A percentile compares a stretch with the other conserved stretches of the same genome.
These are phyloP conservation scores for Talaromyces rugulosus DNA, from an alignment of 2,329 filamentous ascomycete genomes.

Conservation along the genomic window DNA sequence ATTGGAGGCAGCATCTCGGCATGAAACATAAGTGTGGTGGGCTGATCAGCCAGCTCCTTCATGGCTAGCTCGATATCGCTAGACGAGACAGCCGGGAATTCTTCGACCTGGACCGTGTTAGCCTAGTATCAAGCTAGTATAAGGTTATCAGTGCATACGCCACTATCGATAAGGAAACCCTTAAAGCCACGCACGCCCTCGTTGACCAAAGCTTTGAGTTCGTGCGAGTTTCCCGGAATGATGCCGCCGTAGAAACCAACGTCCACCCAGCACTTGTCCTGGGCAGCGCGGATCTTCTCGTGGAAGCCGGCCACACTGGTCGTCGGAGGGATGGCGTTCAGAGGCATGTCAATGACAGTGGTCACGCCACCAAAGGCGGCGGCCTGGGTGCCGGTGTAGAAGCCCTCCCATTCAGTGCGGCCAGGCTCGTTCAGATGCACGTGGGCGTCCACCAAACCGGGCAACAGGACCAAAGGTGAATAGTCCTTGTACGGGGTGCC, in stretches of 20 bases:
- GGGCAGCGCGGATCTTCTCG: constrained; percentile 79
- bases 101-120: constrained; percentile 63
- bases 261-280: constrained; percentile 93
- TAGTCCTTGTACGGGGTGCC: constrained; percentile 75
- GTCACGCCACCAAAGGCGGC: constrained; percentile 95
- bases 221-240: constrained; percentile 78
- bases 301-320: constrained; percentile 78
- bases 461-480: constrained; percentile 77
- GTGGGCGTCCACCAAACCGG: constrained; percentile 91
- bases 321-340: constrained; percentile 95
- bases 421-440: constrained; percentile 97
- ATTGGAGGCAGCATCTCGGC: constrained; percentile 97
- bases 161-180: constrained; percentile 94
- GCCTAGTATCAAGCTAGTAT: constrained; percentile 14
- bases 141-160: constrained; percentile 56
- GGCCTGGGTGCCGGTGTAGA: constrained; percentile 88
- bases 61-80: constrained; percentile 76
- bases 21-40: constrained; percentile 97
- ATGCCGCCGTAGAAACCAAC: constrained; percentile 98
- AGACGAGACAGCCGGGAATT: constrained; percentile 87
- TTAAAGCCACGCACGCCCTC: constrained; percentile 94
- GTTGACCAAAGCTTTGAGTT: constrained; percentile 75
- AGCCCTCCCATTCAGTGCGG: constrained; percentile 96
- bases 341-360: constrained; percentile 94
- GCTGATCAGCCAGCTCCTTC: constrained; percentile 69